These are phyloP conservation scores for Articulospora tetracladia DNA, from an alignment of 495 filamentous ascomycete genomes.

Conservation along the genomic window DNA sequence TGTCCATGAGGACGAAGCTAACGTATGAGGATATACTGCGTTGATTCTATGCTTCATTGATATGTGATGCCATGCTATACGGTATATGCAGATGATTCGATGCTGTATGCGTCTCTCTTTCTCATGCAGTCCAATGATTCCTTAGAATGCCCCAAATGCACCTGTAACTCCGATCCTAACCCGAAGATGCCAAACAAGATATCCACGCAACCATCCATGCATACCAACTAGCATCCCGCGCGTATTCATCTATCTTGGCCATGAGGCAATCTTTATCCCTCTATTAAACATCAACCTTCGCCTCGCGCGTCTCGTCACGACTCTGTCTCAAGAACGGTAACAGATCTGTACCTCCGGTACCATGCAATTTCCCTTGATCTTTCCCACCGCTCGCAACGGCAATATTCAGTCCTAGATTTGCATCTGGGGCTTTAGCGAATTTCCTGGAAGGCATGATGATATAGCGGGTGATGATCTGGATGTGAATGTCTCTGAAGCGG, in stretches of 20 bases:
- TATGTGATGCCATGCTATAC: too few relatives aligned
- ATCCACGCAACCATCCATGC: neutral
- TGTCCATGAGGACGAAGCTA: too few relatives aligned
- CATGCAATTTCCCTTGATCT: slow-evolving; percentile 14
- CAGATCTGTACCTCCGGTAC: slow-evolving; percentile 30
- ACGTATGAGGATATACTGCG: too few relatives aligned
- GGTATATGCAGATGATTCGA: too few relatives aligned
- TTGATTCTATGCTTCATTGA: too few relatives aligned
- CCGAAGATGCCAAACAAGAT: too few relatives aligned
- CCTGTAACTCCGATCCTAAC: too few relatives aligned
- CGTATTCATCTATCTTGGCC: neutral
- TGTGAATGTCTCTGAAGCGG: slow-evolving; percentile 28
- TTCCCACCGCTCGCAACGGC: slow-evolving; percentile 15
- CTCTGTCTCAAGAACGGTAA: slow-evolving; percentile 26
- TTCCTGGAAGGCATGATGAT: slow-evolving; percentile 25
- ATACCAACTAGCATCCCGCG: neutral
- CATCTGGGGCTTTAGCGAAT: neutral
- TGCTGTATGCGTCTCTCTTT: too few relatives aligned
- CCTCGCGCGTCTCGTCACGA: slow-evolving; percentile 21
- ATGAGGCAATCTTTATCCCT: neutral
- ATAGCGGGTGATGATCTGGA: slow-evolving; percentile 28
- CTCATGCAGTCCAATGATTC: too few relatives aligned
- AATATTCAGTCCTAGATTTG: slow-evolving; percentile 11
- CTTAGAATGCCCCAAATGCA: too few relatives aligned
- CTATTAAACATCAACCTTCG: neutral